A percentile compares a stretch with the other conserved stretches of the same genome.
Conservation (phyloP, 2,329 filamentous ascomycete genomes). For the Curvularia lunata region DNA sequence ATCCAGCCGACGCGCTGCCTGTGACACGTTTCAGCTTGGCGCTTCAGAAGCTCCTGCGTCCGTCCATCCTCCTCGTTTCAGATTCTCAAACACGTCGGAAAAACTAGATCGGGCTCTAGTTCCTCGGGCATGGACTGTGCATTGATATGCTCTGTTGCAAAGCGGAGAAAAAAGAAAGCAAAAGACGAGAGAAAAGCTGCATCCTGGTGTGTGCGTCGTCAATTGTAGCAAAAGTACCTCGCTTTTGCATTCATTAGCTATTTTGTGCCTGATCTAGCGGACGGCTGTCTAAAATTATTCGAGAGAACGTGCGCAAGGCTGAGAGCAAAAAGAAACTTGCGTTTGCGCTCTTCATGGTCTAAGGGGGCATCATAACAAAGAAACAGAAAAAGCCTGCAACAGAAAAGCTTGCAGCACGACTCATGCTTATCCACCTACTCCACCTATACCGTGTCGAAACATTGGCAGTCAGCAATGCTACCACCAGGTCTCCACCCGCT, state of each 20-base stretch:
- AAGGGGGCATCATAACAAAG: slow-evolving; percentile 14
- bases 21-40: slow-evolving; percentile 27
- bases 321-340: background rate
- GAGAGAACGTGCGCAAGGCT: background rate
- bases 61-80: slow-evolving; percentile 14
- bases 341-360: slow-evolving; percentile 9
- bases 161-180: background rate
- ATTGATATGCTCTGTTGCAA: background rate
- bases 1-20: slow-evolving; percentile 6
- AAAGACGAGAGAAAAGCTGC: background rate
- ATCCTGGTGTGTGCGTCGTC: background rate
- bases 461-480: slow-evolving; percentile 37
- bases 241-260: slow-evolving; percentile 1
- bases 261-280: slow-evolving; percentile 1
- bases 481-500: slow-evolving; percentile 36
- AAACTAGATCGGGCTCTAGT: slow-evolving; percentile 1
- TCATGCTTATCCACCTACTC: slow-evolving; percentile 6
- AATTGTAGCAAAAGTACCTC: background rate
- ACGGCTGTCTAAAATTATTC: slow-evolving; percentile 11
- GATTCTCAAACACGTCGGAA: slow-evolving; percentile 24
- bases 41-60: slow-evolving; percentile 22
- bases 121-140: background rate
- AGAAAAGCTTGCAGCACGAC: background rate
- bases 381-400: slow-evolving; percentile 3
- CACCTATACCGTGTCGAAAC: slow-evolving; percentile 30